Base-by-base conservation (phyloP, 768 basidiomycete species). In the Trametes cubensis region DNA sequence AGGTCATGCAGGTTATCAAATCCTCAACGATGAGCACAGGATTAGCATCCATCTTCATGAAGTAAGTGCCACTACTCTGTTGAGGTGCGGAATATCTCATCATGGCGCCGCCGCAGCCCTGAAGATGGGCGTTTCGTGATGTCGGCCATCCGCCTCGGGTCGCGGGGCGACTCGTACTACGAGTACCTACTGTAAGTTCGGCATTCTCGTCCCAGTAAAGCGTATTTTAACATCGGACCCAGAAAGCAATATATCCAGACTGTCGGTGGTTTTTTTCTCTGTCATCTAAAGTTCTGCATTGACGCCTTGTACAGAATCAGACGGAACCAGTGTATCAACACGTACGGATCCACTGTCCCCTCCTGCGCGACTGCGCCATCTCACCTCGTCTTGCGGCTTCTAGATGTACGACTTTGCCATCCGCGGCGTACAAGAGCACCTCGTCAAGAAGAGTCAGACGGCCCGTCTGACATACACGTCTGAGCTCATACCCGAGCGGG, bases 401-500 rank as follows among this genome's bases (percentile, higher is more conserved):
- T 11, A 95, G 89, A 94, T 97, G 89, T 97, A 98, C 74, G 87
- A 88, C 69, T 83, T 88, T 51, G 86, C 94, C 4, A 95, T 97
- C 87, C 75, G 81, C 38, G 90, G 87, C 2, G 86, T 97, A 52
- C 89, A 94, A 69, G 74, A 80, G 3, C 82, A 89, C 66, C 85
- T 98, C 48, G 76, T 97, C 42, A 81, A 84, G 56, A 81, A 82
- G 66, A 91, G 88, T 50, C 73, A 79, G 38, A 77, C 77, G 20
- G 79, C 83, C 40, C 77, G 83, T 6, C 76, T 95, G 71, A 79
- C 85, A 21, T 94, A 93, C 75, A 96, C 93, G 0, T 83, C 88
- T 38, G 95, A 98, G 72, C 81, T 97, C 2, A 76, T 85, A 41
- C 92, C 93, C 4, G 83, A 86, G 40, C 71, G 76, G 11, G 62